These are phyloP conservation scores for Asterionellopsis glacialis DNA, from an alignment of 108 stramenopile species.

Conservation along the genomic window DNA sequence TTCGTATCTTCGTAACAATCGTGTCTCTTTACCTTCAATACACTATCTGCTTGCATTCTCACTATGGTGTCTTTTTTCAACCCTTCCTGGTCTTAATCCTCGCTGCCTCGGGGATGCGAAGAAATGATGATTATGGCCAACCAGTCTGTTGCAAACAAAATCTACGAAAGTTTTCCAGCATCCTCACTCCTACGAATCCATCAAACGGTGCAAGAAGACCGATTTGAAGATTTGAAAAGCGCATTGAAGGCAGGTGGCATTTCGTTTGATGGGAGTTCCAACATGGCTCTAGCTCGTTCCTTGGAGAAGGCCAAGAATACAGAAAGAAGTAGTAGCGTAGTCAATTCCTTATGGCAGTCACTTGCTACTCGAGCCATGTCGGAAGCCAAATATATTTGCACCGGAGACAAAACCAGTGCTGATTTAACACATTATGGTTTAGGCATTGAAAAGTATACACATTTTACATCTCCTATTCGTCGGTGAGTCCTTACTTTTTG, in stretches of 20 bases:
- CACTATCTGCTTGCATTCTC: too few species aligned
- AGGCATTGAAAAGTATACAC: conserved; percentile 75
- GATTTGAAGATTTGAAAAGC: conserved; percentile 69
- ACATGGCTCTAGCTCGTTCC: conserved; percentile 32
- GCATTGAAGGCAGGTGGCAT: conserved; percentile 59
- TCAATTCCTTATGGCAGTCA: conserved; percentile 53
- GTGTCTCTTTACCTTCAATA: too few species aligned
- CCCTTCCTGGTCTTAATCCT: too few species aligned
- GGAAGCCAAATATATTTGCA: conserved; percentile 75
- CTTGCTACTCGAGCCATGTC: conserved; percentile 81
- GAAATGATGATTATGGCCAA: conserved; percentile 83
- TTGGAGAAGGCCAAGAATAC: conserved; percentile 29
- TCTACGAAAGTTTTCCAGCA: conserved; percentile 41
- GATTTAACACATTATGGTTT: conserved; percentile 74
- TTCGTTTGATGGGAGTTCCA: conserved; percentile 40
- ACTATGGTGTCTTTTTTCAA: too few species aligned
- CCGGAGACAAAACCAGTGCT: conserved; percentile 31
- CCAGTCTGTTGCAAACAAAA: conserved; percentile 45
- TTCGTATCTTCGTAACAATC: too few species aligned
- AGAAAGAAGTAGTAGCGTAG: conserved; percentile 23
- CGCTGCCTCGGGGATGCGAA: too few species aligned
- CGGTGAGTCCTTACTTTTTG: conserved; percentile 9
- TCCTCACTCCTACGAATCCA: conserved; percentile 65
- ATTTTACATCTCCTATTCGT: conserved; percentile 86
- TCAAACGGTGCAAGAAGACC: conserved; percentile 33